Base-by-base conservation (phyloP, 2,329 filamentous ascomycete genomes). In the Diaporthe ilicicola region DNA sequence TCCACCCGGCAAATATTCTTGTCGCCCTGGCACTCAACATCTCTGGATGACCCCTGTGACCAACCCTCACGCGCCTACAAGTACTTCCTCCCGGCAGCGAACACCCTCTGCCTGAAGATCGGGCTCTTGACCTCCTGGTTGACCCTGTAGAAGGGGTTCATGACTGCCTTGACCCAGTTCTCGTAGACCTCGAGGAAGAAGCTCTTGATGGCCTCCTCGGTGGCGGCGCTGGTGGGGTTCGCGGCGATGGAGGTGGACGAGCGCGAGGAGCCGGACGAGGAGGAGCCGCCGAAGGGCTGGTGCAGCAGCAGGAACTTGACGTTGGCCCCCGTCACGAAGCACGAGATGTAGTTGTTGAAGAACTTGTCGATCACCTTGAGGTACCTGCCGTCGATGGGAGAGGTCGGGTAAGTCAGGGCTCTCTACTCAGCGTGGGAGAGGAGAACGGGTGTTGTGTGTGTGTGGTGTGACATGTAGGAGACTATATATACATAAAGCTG, bases 141-240 rank as follows among this genome's bases (percentile, higher is more conserved):
- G 69, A 92, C 90, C 67, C 88, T 87, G 84, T 98, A 98, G 81
- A 99, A 99, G 0, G 96, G 96, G 79, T 91, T 98, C 96, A 99
- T 98, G 70, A 95, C 91, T 15, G 95, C 93, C 87, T 99, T 99
- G 74, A 97, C 90, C 92, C 95, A 99, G 76, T 91, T 94, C 83
- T 99, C 96, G 83, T 98, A 98, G 15, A 98, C 93, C 79, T 99
- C 96, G 19, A 89, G 87, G 84, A 99, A 97, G 84, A 98, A 99
- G 82, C 94, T 94, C 79, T 94, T 91, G 76, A 98, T 93, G 5
- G 96, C 95, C 84, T 99, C 96, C 83, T 99, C 96, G 6, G 95
- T 97, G 79, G 95, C 94, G 7, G 94, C 92, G 71, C 92, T 93
- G 3, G 92, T 95, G 0, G 95, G 95, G 81, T 97, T 98, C 75